A percentile compares a stretch with the other conserved stretches of the same genome.
phyloP scores from a whole-genome alignment of 1,139 yeast species.

The Pichia sp. region DNA sequence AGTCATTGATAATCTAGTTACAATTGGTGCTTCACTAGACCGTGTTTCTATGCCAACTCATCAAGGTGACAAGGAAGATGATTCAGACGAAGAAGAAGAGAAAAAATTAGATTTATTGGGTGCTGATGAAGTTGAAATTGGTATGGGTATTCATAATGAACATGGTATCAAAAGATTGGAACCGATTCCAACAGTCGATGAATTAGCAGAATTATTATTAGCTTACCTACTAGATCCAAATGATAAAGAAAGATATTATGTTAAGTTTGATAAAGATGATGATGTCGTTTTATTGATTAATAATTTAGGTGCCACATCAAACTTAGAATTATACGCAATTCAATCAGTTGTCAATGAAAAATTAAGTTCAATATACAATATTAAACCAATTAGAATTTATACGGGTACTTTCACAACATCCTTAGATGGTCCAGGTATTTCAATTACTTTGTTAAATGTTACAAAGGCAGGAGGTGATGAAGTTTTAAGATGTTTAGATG shows the following conservation, averaged over 20 bases:
- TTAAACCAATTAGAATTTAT: conserved; percentile 59
- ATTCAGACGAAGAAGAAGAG: conserved; percentile 40
- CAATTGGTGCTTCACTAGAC: conserved; percentile 85
- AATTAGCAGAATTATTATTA: conserved; percentile 47
- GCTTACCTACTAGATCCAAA: conserved; percentile 47
- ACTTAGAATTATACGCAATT: conserved; percentile 65
- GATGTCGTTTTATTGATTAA: conserved; percentile 66
- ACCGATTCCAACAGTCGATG: conserved; percentile 65
- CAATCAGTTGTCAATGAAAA: conserved; percentile 42
- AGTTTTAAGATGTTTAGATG: conserved; percentile 50
- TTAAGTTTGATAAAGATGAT: conserved; percentile 53
- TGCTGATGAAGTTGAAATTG: conserved; percentile 69
- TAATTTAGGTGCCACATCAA: conserved; percentile 82
- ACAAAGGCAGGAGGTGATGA: conserved; percentile 39
- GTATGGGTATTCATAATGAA: conserved; percentile 95
- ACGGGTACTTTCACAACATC: conserved; percentile 80
- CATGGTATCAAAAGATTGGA: conserved; percentile 70
- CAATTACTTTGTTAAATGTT: conserved; percentile 68
- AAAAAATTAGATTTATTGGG: conserved; percentile 38
- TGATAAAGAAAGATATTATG: conserved; percentile 67
- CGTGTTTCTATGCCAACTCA: conserved; percentile 75
- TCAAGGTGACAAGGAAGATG: conserved; percentile 31
- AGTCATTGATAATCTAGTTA: conserved; percentile 61
- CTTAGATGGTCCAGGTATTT: conserved; percentile 85
- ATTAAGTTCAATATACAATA: conserved; percentile 41